phyloP scores from a whole-genome alignment of 208 protist genomes.

The Leptomonas seymouri region DNA sequence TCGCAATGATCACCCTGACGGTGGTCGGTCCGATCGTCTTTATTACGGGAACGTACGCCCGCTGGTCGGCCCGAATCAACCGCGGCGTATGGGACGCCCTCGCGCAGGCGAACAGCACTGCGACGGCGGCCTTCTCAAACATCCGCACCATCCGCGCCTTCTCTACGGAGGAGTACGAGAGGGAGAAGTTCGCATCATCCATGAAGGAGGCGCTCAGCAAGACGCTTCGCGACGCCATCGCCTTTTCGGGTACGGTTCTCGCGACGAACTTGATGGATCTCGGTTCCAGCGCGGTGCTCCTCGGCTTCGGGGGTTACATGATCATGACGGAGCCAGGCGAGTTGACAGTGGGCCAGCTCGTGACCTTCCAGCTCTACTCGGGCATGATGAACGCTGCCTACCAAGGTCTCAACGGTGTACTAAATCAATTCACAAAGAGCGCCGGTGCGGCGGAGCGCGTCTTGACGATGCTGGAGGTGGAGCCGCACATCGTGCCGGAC shows the following conservation, averaged over 20 bases:
- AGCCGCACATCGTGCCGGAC: slow-evolving; percentile 34
- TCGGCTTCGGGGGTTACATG: slow-evolving; percentile 59
- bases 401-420: slow-evolving; percentile 44
- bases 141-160: slow-evolving; percentile 69
- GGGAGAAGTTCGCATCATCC: slow-evolving; percentile 34
- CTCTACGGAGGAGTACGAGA: slow-evolving; percentile 53
- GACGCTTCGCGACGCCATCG: slow-evolving; percentile 44
- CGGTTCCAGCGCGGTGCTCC: slow-evolving; percentile 37
- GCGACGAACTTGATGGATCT: slow-evolving; percentile 48
- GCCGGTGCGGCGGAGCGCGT: slow-evolving; percentile 58
- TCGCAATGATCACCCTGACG: slow-evolving; percentile 58
- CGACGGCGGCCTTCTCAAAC: slow-evolving; percentile 64
- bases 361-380: slow-evolving; percentile 63
- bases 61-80: slow-evolving; percentile 49
- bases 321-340: slow-evolving; percentile 44
- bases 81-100: slow-evolving; percentile 58
- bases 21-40: slow-evolving; percentile 56
- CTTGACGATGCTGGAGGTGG: slow-evolving; percentile 46
- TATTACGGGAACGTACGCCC: slow-evolving; percentile 52
- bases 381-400: slow-evolving; percentile 55
- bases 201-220: slow-evolving; percentile 52
- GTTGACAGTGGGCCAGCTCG: slow-evolving; percentile 50
- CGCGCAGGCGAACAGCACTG: slow-evolving; percentile 53
- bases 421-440: slow-evolving; percentile 48
- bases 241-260: slow-evolving; percentile 37